These are phyloP conservation scores for Beauveria sp. DNA, from an alignment of 2,329 filamentous ascomycete species.

Conservation along the genomic window DNA sequence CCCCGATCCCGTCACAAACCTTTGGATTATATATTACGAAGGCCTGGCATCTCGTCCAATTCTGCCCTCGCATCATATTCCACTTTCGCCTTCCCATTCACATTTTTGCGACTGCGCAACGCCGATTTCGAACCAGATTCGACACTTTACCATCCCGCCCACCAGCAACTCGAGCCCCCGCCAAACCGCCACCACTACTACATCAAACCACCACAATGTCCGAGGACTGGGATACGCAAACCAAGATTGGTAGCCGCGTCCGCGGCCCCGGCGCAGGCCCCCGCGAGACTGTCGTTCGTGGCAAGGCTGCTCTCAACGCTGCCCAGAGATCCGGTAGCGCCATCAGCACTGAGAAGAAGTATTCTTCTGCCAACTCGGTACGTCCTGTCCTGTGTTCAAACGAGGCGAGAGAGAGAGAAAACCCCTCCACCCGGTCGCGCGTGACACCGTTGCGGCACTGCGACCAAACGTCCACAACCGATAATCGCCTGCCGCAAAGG, in stretches of 20 bases:
- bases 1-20: constrained; percentile 19
- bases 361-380: constrained; percentile 68
- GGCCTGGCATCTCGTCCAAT: background rate
- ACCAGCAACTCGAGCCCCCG: constrained; percentile 4
- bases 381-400: constrained; percentile 26
- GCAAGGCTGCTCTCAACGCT: constrained; percentile 77
- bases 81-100: background rate
- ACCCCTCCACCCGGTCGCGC: background rate
- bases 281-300: constrained; percentile 84
- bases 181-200: constrained; percentile 18
- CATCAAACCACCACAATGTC: constrained; percentile 47
- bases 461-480: background rate
- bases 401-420: background rate
- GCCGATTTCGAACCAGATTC: constrained; percentile 6
- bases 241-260: constrained; percentile 88
- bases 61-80: background rate
- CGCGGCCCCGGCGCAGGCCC: constrained; percentile 56
- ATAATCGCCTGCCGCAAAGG: background rate
- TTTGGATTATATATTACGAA: constrained; percentile 15
- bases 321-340: constrained; percentile 73
- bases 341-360: constrained; percentile 89
- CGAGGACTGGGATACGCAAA: constrained; percentile 75
- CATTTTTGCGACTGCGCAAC: background rate
- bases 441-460: background rate
- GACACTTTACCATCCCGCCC: background rate